These are phyloP conservation scores for Fragaria nilgerrensis DNA, from an alignment of 306 rosid species.

Conservation along the genomic window DNA sequence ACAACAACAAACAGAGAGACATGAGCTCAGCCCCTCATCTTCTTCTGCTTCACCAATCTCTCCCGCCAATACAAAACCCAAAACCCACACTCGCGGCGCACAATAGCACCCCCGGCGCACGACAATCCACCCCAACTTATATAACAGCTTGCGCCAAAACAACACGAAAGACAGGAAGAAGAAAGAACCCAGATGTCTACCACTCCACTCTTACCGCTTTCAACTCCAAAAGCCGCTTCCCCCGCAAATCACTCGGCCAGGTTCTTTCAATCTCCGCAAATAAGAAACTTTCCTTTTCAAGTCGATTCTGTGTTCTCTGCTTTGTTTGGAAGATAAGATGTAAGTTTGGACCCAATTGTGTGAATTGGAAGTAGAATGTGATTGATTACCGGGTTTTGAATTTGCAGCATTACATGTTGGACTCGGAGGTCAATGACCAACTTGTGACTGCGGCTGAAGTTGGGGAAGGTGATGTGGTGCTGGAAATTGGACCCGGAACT, in stretches of 20 bases:
- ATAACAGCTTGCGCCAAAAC: constrained; percentile 29
- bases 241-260: constrained; percentile 91
- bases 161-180: constrained; percentile 8
- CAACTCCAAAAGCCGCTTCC: constrained; percentile 79
- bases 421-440: constrained; percentile 66
- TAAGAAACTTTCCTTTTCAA: not conserved
- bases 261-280: constrained; percentile 20
- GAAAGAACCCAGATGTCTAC: constrained; percentile 54
- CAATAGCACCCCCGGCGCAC: constrained; percentile 8
- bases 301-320: not conserved
- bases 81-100: constrained; percentile 22
- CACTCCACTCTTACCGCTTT: constrained; percentile 76
- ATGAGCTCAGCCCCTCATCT: constrained; percentile 33
- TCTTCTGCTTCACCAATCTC: constrained; percentile 32
- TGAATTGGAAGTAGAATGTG: not conserved
- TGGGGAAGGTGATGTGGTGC: constrained; percentile 63
- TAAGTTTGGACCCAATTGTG: not conserved
- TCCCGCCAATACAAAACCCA: constrained; percentile 46
- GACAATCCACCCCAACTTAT: constrained; percentile 16
- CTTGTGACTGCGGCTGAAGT: constrained; percentile 61
- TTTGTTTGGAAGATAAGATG: constrained; percentile 2
- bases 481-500: constrained; percentile 93
- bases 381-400: not conserved
- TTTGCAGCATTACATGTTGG: constrained; percentile 87
- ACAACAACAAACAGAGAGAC: not conserved